Base-by-base conservation (phyloP, 768 basidiomycete species). In the Pisolithus microcarpus region DNA sequence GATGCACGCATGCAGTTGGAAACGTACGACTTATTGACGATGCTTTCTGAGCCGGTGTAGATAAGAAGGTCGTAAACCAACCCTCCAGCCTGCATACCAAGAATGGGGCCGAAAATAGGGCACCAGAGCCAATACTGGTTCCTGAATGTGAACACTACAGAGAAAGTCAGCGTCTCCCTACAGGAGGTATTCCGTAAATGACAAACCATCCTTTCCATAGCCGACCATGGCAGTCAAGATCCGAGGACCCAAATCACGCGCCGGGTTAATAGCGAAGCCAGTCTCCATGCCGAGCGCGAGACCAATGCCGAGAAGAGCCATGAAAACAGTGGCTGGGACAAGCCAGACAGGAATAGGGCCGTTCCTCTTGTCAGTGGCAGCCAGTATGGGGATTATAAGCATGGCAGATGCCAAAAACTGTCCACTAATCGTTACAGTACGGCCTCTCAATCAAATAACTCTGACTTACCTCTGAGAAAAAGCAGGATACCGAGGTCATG, bases 71-170 rank as follows among this genome's bases (percentile, higher is more conserved):
- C 85, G 55, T 87, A 87, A 37, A 79, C 53, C 49, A 80, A 63
- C 4, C 73, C 70, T 11, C 79, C 85, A 5, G 67, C 60, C 52
- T 79, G 72, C 44, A 74, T 82, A 23, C 85, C 85, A 31, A 77
- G 54, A 60, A 85, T 76, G 8, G 83, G 78, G 1, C 69, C 82
- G 37, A 83, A 64, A 16, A 84, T 58, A 3, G 82, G 79, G 56
- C 79, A 79, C 85, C 85, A 87, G 34, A 87, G 53, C 85, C 84
- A 87, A 59, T 86, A 87, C 52, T 87, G 84, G 58, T 72, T 77
- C 56, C 64, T 59, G 49, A 59, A 68, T 31, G 59, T 49, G 50
- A 63, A 61, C 8, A 62, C 58, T 60, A 36, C 21, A 26, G 19
- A 26, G 19, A 13, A 15, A 30, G 24, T 30, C n/a, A 51, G 49